These are phyloP conservation scores for Elongisporangium prolatum DNA, from an alignment of 352 stramenopile species.

Conservation along the genomic window DNA sequence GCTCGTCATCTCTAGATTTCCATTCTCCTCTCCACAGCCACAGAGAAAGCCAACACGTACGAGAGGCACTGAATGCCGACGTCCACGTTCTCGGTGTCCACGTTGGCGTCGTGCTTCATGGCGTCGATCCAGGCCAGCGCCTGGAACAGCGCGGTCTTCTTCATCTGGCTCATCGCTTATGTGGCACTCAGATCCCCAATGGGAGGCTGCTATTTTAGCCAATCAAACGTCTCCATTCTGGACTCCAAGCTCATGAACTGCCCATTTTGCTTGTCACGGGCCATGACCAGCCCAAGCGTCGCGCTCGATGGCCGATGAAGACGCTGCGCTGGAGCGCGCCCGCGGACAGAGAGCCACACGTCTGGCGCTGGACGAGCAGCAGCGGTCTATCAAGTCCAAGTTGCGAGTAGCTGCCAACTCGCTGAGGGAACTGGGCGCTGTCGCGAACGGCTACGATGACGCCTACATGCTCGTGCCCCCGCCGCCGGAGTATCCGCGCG, in stretches of 20 bases:
- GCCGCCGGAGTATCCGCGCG: slow-evolving; percentile 9
- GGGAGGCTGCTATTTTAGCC: slow-evolving; percentile 5
- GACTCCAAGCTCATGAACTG: background rate
- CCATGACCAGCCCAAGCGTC: background rate
- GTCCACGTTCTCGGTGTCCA: slow-evolving; percentile 63
- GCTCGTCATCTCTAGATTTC: background rate
- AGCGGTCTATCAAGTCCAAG: slow-evolving; percentile 28
- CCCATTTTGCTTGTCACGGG: background rate
- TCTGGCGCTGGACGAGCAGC: slow-evolving; percentile 28
- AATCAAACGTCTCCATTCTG: background rate
- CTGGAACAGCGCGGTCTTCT: slow-evolving; percentile 64
- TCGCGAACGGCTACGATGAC: slow-evolving; percentile 42
- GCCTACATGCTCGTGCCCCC: slow-evolving; percentile 47
- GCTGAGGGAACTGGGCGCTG: slow-evolving; percentile 39
- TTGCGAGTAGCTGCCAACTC: slow-evolving; percentile 33
- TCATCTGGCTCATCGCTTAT: slow-evolving; percentile 22
- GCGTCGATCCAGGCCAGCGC: slow-evolving; percentile 63
- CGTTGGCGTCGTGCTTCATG: slow-evolving; percentile 47
- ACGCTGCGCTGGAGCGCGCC: slow-evolving; percentile 4
- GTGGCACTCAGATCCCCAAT: slow-evolving; percentile 10
- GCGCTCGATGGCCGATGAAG: slow-evolving; percentile 13
- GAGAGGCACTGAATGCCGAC: slow-evolving; percentile 58
- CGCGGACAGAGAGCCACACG: slow-evolving; percentile 14
- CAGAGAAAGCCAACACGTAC: slow-evolving; percentile 22
- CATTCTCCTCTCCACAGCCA: background rate